Percentiles rank a stretch among this genome's conserved stretches.
These are phyloP conservation scores for Trifolium pratense DNA, from an alignment of 306 rosid genomes.

Conservation along the genomic window DNA sequence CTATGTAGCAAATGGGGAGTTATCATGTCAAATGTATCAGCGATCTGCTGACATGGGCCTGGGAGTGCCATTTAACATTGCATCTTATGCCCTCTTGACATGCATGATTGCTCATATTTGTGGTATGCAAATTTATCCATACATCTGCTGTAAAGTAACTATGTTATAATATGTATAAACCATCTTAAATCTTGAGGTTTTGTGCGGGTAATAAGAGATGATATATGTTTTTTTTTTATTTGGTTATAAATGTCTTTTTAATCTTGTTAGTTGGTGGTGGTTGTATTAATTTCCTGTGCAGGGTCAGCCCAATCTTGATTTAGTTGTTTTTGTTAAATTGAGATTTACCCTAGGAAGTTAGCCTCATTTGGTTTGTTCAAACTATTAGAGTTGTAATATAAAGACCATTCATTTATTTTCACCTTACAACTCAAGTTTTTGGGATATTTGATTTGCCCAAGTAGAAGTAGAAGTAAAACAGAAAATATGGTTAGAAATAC, in stretches of 20 bases:
- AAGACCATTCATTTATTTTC: background rate
- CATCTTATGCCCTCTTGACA: conserved; percentile 92
- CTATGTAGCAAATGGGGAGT: conserved; percentile 84
- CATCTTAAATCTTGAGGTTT: conserved; percentile 13
- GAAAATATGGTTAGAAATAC: background rate
- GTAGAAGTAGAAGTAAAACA: background rate
- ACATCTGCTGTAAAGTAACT: conserved; percentile 23
- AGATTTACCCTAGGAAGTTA: background rate
- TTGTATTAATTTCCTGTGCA: background rate
- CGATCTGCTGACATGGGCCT: conserved; percentile 95
- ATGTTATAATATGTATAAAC: conserved; percentile 5
- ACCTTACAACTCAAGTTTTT: background rate
- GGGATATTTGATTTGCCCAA: background rate
- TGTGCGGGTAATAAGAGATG: background rate
- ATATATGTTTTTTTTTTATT: conserved; percentile 10
- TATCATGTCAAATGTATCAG: conserved; percentile 98
- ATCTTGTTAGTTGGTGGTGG: no score
- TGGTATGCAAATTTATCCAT: conserved; percentile 65
- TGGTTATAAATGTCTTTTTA: background rate
- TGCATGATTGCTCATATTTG: conserved; percentile 97
- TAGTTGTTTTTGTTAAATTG: background rate
- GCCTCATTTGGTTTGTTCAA: conserved; percentile 4
- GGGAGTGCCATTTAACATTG: conserved; percentile 93
- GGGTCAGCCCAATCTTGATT: conserved; percentile 7
- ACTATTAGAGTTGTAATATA: background rate